Conservation (phyloP, 306 rosid species). For the Morella rubra region DNA sequence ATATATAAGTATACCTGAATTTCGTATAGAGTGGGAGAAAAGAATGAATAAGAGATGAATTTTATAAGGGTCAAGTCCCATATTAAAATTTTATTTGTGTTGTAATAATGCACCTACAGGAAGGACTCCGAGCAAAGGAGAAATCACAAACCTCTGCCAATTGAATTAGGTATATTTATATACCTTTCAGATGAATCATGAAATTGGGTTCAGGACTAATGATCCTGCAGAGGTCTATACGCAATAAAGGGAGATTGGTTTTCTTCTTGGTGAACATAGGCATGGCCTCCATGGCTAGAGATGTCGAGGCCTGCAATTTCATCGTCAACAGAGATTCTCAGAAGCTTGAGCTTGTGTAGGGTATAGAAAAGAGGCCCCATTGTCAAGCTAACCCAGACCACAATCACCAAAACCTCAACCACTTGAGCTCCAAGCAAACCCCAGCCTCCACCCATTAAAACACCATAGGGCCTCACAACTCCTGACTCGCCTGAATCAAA, state of each 20-base stretch:
- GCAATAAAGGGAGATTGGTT: slow-evolving; percentile 24
- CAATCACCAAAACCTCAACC: slow-evolving; percentile 48
- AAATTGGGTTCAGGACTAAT: neutral
- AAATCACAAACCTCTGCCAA: too few species aligned
- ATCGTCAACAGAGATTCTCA: slow-evolving; percentile 51
- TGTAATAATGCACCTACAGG: too few species aligned
- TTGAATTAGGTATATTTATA: too few species aligned
- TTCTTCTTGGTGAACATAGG: slow-evolving; percentile 48
- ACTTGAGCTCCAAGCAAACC: slow-evolving; percentile 64
- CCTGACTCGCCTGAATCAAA: slow-evolving; percentile 38
- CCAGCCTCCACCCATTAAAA: slow-evolving; percentile 73
- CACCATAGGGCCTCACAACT: slow-evolving; percentile 49
- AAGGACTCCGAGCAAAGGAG: neutral
- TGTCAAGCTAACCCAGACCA: slow-evolving; percentile 64
- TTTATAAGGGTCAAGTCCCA: too few species aligned
- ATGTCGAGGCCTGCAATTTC: slow-evolving; percentile 72
- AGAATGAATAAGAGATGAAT: too few species aligned
- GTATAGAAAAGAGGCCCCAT: slow-evolving; percentile 63
- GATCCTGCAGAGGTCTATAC: slow-evolving; percentile 26
- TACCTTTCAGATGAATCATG: neutral
- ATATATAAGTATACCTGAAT: too few species aligned
- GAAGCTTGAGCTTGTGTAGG: slow-evolving; percentile 45
- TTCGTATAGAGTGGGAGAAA: too few species aligned
- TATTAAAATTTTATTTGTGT: too few species aligned
- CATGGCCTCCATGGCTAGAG: slow-evolving; percentile 71